Evolutionary conservation across 2,329 filamentous ascomycete species (phyloP), one percentile per base, ranked within the genome.

Genomic region (Exophiala aquamarina): DNA sequence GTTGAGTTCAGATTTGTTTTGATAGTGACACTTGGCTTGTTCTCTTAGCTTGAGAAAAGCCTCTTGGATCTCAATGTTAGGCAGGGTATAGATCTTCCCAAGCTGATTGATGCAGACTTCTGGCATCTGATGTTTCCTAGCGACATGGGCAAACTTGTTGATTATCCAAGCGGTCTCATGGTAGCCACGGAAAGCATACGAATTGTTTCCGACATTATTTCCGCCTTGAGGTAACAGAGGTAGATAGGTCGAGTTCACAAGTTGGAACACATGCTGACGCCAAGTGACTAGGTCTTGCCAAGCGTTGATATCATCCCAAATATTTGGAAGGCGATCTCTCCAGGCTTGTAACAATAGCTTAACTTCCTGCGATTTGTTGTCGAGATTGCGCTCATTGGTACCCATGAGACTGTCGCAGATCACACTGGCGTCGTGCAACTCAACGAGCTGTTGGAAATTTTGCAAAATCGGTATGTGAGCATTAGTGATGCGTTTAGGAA

Each of bases 131-230:
- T 99, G 93, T 74, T 98, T 98, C 47, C 93, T 84, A 38, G 93
- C 93, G 33, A 98, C 93, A 64, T 98, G 93, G 1, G 93, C 94
- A 63, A 98, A 99, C 14, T 93, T 82, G 67, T 99, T 99, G 70
- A 99, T 98, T 59, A 98, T 99, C 93, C 93, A 99, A 2, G 93
- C 93, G 10, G 93, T 98, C 71, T 99, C 93, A 62, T 99, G 93
- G 64, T 95, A 98, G 19, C 93, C 93, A 35, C 93, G 83, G 66
- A 98, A 99, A 0, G 93, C 93, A 66, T 93, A 97, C 0, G 91
- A 96, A 38, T 92, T 92, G 47, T 89, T 90, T 45, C 87, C 88
- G 1, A 90, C 82, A 59, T 89, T 93, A 64, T 87, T 85, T 6
- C 57, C 57, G 18, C 86, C 84, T 14, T 81, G 84, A 2, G 90